Evolutionary conservation across 164 flowering plant species (phyloP).

Genomic region (Vitis rotundifolia): DNA sequence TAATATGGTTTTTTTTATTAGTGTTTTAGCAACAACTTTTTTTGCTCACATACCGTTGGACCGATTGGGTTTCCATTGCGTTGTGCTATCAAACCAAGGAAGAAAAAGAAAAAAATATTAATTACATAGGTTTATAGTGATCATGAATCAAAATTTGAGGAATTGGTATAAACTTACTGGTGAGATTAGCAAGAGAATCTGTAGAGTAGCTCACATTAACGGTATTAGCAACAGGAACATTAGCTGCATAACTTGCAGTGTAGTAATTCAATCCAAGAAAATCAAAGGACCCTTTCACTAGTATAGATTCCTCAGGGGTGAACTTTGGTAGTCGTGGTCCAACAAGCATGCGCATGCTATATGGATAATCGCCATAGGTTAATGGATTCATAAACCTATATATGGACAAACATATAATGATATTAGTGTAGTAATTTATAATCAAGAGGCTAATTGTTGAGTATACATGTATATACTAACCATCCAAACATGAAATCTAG

Average conservation of each 20-base stretch:
- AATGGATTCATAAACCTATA: constrained; percentile 14
- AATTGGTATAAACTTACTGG: constrained; percentile 15
- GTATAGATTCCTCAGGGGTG: not conserved
- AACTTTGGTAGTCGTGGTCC: constrained; percentile 12
- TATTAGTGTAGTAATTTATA: too few species aligned
- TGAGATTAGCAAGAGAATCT: constrained; percentile 16
- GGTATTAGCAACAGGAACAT: not conserved
- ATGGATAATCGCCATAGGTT: constrained; percentile 14
- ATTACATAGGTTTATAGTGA: too few species aligned
- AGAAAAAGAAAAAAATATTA: too few species aligned
- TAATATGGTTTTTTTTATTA: too few species aligned
- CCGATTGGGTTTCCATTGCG: too few species aligned
- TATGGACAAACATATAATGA: too few species aligned
- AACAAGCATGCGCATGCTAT: not conserved
- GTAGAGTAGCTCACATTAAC: constrained; percentile 15
- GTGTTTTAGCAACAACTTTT: too few species aligned
- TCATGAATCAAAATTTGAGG: too few species aligned
- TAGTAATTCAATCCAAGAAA: constrained; percentile 21
- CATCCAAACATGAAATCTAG: constrained; percentile 29
- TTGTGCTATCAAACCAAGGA: too few species aligned
- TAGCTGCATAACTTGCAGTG: constrained; percentile 7
- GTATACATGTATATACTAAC: constrained; percentile 1
- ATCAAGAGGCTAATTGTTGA: too few species aligned
- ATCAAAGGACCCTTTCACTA: constrained; percentile 19
- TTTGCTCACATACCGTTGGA: too few species aligned